Evolutionary conservation across 2,329 filamentous ascomycete genomes (phyloP).

Genomic region (Leptoxyphium fumago): DNA sequence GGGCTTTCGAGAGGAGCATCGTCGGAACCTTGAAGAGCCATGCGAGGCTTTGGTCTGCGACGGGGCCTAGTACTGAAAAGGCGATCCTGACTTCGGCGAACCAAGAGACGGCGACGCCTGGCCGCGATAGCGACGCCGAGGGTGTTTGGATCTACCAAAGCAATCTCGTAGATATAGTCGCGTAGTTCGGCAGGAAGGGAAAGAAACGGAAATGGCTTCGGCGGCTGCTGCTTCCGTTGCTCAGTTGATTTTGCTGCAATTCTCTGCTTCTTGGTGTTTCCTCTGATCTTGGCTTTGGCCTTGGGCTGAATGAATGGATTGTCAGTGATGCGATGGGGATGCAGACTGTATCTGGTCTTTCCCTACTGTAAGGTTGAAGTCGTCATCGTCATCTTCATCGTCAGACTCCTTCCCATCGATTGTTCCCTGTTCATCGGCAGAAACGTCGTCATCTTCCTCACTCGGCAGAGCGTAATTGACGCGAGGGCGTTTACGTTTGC

Average conservation of each 20-base stretch:
- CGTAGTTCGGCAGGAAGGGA: conserved; percentile 15
- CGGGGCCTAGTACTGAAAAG: neutral
- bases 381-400: neutral
- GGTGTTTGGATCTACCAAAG: conserved; percentile 10
- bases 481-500: conserved; percentile 16
- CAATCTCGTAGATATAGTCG: conserved; percentile 16
- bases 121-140: conserved; percentile 8
- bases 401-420: conserved; percentile 1
- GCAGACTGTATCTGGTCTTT: too few species aligned
- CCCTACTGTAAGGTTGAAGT: too few species aligned
- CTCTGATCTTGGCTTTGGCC: neutral
- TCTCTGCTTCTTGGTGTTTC: conserved; percentile 1
- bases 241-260: neutral
- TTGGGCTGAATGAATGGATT: too few species aligned
- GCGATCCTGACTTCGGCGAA: conserved; percentile 4
- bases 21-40: neutral
- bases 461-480: conserved; percentile 12
- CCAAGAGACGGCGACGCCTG: conserved; percentile 10
- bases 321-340: too few species aligned
- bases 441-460: neutral
- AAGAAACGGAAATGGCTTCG: conserved; percentile 11
- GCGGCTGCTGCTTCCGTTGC: neutral
- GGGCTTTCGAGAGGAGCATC: neutral
- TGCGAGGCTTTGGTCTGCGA: neutral
- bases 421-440: too few species aligned